Evolutionary conservation across 2,329 filamentous ascomycete genomes (phyloP).

Genomic region (Neodidymelliopsis sp.): DNA sequence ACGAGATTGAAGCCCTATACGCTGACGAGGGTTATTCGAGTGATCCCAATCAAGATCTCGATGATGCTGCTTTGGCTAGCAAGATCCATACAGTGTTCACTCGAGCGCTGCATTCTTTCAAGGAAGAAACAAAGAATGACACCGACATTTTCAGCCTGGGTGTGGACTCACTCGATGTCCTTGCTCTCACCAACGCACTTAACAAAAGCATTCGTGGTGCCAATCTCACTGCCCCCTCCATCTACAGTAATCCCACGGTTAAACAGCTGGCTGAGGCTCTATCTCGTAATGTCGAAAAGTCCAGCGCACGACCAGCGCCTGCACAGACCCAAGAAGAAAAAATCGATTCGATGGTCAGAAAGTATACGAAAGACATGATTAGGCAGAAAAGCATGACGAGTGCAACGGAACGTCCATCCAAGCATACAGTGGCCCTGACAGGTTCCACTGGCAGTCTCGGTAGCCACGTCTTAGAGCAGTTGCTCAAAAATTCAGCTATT

Average conservation of each 20-base stretch:
- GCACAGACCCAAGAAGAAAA: conserved; percentile 1
- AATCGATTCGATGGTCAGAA: conserved; percentile 4
- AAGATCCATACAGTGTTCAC: conserved; percentile 2
- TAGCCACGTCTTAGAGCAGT: conserved; percentile 27
- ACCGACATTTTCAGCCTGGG: conserved; percentile 25
- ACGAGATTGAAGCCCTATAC: conserved; percentile 35
- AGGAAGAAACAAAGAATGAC: not conserved
- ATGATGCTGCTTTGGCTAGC: not conserved
- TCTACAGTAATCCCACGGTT: conserved; percentile 12
- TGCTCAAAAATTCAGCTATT: conserved; percentile 23
- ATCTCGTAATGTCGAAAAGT: not conserved
- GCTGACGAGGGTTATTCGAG: conserved; percentile 8
- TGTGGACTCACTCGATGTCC: conserved; percentile 27
- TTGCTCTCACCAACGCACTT: conserved; percentile 19
- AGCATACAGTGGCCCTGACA: conserved; percentile 29
- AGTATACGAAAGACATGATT: conserved; percentile 7
- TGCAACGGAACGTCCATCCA: not conserved
- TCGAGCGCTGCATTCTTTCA: not conserved
- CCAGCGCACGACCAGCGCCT: not conserved
- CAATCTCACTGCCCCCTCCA: not conserved
- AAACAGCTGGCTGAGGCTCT: conserved; percentile 3
- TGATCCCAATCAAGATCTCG: not conserved
- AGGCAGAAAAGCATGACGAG: not conserved
- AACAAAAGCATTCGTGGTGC: conserved; percentile 16
- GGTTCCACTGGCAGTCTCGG: conserved; percentile 38